Conservation (phyloP, 2,329 filamentous ascomycete genomes). For the Monilinia fructicola region DNA sequence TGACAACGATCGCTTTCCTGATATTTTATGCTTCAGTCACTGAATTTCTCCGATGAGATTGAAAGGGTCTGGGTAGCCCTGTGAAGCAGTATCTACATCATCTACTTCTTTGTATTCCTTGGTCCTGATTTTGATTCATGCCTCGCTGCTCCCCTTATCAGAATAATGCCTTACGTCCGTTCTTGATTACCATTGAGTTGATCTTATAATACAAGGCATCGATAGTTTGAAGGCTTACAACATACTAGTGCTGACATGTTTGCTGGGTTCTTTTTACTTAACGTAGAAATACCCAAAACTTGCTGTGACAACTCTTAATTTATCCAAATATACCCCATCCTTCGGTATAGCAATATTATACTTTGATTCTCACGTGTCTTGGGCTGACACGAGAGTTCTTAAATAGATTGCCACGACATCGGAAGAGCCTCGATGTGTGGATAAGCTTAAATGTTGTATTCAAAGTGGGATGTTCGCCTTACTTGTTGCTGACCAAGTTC, state of each 20-base stretch:
- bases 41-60: not conserved
- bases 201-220: not conserved
- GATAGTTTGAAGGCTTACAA: not conserved
- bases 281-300: not conserved
- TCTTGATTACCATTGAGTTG: too few species aligned
- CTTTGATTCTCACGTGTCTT: not conserved
- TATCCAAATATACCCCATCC: not conserved
- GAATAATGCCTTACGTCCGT: not conserved
- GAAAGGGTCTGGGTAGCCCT: not conserved
- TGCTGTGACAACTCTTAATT: not conserved
- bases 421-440: conserved; percentile 9
- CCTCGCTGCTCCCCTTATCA: not conserved
- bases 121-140: not conserved
- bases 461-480: not conserved
- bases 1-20: not conserved
- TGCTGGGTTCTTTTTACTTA: not conserved
- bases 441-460: conserved; percentile 1
- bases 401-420: conserved; percentile 1
- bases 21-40: not conserved
- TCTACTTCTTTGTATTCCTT: not conserved
- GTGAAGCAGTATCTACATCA: not conserved
- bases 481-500: conserved; percentile 3
- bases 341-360: not conserved
- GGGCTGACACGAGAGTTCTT: conserved; percentile 3
- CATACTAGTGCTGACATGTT: conserved; percentile 1